phyloP scores from a whole-genome alignment of 768 basidiomycete species.

The Polyporus arcularius region DNA sequence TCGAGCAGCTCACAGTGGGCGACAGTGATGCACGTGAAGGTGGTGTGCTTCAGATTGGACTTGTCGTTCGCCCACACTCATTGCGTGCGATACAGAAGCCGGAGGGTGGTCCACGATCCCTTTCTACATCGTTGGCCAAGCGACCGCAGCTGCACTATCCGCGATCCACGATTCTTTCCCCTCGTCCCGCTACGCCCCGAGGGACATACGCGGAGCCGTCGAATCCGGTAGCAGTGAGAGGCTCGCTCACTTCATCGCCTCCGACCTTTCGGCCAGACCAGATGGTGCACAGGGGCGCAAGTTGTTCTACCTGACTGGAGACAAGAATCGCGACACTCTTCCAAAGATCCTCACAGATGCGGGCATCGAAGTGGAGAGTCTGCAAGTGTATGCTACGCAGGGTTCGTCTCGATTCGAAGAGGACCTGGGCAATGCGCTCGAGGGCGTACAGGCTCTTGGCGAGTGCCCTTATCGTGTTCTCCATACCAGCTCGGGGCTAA shows the following conservation, averaged over 20 bases:
- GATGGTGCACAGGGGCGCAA: background rate
- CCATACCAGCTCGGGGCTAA: no score
- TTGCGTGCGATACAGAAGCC: background rate
- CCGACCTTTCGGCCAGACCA: constrained; percentile 25
- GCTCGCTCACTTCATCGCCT: constrained; percentile 65
- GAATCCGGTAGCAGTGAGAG: constrained; percentile 68
- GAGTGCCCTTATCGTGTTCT: background rate
- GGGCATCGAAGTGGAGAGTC: constrained; percentile 44
- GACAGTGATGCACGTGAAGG: background rate
- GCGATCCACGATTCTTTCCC: constrained; percentile 33
- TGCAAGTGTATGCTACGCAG: constrained; percentile 74
- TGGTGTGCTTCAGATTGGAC: no score
- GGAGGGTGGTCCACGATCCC: constrained; percentile 54
- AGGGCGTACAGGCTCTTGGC: background rate
- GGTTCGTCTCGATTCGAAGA: constrained; percentile 52
- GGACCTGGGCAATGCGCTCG: constrained; percentile 35
- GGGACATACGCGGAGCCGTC: constrained; percentile 43
- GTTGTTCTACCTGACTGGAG: constrained; percentile 80
- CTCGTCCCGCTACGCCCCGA: constrained; percentile 32
- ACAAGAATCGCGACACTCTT: constrained; percentile 80
- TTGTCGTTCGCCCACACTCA: background rate
- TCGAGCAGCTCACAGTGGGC: constrained; percentile 25
- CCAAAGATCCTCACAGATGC: constrained; percentile 48
- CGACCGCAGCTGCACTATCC: constrained; percentile 53
- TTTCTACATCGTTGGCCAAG: constrained; percentile 79